Percentiles rank a stretch among this genome's conserved stretches.
These are phyloP conservation scores for Aspergillus costaricaensis DNA, from an alignment of 2,329 filamentous ascomycete species.

Conservation along the genomic window DNA sequence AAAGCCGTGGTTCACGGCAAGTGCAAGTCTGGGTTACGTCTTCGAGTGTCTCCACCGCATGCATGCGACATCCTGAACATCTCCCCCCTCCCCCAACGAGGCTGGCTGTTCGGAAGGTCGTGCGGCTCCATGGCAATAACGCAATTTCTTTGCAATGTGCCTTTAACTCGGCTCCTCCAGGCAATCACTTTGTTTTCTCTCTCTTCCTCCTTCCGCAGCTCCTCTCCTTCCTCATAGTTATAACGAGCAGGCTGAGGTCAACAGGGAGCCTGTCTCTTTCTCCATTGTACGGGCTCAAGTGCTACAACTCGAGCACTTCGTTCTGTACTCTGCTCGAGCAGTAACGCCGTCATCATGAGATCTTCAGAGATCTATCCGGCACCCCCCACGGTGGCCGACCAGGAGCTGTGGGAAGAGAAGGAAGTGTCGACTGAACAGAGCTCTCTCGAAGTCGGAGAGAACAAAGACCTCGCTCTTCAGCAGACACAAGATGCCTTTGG, in stretches of 20 bases:
- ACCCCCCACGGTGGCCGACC: slow-evolving; percentile 14
- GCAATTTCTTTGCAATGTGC: not conserved
- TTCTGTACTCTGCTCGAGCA: not conserved
- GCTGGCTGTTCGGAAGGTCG: not conserved
- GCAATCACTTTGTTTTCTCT: not conserved
- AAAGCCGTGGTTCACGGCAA: not conserved
- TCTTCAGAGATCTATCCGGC: slow-evolving; percentile 16
- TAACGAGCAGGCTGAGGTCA: not conserved
- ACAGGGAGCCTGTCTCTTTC: not conserved
- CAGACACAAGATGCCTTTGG: slow-evolving; percentile 42
- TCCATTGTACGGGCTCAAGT: not conserved
- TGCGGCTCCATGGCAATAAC: not conserved
- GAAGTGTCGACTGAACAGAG: slow-evolving; percentile 9
- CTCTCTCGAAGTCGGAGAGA: slow-evolving; percentile 21
- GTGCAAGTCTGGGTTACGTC: not conserved
- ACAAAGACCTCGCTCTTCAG: slow-evolving; percentile 23
- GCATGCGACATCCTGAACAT: not conserved
- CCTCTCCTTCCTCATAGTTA: not conserved
- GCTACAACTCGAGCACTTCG: not conserved
- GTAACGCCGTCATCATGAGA: slow-evolving; percentile 13
- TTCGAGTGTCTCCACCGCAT: not conserved
- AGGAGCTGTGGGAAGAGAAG: slow-evolving; percentile 17
- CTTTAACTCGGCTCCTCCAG: not conserved
- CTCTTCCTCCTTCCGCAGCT: not conserved
- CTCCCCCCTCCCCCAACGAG: not conserved